Percentiles rank a stretch among this genome's conserved stretches.
Conservation (phyloP, 768 basidiomycete species). For the Hirschioporus abietinus region DNA sequence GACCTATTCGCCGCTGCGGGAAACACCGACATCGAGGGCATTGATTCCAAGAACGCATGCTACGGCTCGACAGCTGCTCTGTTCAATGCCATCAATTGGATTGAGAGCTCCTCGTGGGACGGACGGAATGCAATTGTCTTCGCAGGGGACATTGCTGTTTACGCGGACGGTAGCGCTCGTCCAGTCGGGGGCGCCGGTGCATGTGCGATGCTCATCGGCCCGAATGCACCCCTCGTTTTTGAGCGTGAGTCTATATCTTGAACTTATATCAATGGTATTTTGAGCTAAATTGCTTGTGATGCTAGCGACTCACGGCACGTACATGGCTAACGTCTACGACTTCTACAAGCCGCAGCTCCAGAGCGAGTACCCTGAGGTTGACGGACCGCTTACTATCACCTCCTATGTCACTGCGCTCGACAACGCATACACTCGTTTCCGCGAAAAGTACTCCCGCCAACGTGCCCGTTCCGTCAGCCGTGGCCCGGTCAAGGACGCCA, state of each 20-base stretch:
- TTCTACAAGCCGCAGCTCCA: conserved; percentile 98
- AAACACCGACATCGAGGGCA: conserved; percentile 96
- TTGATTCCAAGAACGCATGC: conserved; percentile 99
- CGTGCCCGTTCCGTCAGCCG: conserved; percentile 22
- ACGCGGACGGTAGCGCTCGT: conserved; percentile 91
- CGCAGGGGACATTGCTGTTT: conserved; percentile 95
- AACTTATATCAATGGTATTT: conserved; percentile 3
- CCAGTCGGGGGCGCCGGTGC: conserved; percentile 98
- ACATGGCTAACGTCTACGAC: conserved; percentile 98
- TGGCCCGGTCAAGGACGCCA: conserved; percentile 19
- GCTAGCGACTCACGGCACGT: conserved; percentile 89
- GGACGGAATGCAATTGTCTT: conserved; percentile 97
- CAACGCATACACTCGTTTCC: conserved; percentile 81
- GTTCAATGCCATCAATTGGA: conserved; percentile 99
- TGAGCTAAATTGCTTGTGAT: conserved; percentile 12
- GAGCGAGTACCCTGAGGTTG: conserved; percentile 94
- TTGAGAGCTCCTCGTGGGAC: conserved; percentile 95
- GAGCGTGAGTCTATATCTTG: conserved; percentile 65
- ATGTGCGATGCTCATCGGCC: conserved; percentile 91
- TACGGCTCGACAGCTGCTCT: conserved; percentile 98
- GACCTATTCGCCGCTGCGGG: conserved; percentile 91
- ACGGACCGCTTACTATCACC: conserved; percentile 93
- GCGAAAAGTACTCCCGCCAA: conserved; percentile 63
- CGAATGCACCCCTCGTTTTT: conserved; percentile 89
- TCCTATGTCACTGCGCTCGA: conserved; percentile 95